A percentile compares a stretch with the other conserved stretches of the same genome.
phyloP scores from a whole-genome alignment of 129 eudicot species.

The Centella asiatica region DNA sequence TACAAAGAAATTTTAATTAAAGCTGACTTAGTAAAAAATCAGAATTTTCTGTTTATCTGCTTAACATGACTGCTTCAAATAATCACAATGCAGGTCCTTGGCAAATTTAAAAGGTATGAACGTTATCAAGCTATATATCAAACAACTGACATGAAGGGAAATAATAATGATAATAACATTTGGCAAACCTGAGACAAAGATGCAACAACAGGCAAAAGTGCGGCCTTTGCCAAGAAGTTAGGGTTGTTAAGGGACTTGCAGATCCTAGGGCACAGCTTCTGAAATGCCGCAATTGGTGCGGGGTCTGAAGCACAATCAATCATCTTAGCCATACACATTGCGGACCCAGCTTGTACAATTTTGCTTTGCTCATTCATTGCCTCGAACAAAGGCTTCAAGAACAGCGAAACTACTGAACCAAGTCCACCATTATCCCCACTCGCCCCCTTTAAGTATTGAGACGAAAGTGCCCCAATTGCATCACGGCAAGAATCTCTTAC shows the following conservation, averaged over 20 bases:
- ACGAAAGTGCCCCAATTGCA: slow-evolving; percentile 64
- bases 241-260: slow-evolving; percentile 77
- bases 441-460: slow-evolving; percentile 54
- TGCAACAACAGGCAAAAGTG: slow-evolving; percentile 75
- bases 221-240: slow-evolving; percentile 72
- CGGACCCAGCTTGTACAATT: slow-evolving; percentile 73
- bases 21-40: too few relatives aligned
- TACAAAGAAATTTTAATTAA: too few relatives aligned
- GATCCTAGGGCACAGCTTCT: slow-evolving; percentile 65
- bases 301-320: slow-evolving; percentile 69
- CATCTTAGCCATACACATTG: slow-evolving; percentile 84
- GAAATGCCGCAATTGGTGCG: slow-evolving; percentile 57
- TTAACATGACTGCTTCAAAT: too few relatives aligned
- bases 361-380: slow-evolving; percentile 79
- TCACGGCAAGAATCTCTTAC: slow-evolving; percentile 79
- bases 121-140: too few relatives aligned
- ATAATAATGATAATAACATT: too few relatives aligned
- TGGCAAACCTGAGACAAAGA: slow-evolving; percentile 83
- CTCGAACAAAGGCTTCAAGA: slow-evolving; percentile 88
- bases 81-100: too few relatives aligned
- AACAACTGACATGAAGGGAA: too few relatives aligned
- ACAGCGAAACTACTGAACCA: slow-evolving; percentile 63
- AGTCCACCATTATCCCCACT: slow-evolving; percentile 35
- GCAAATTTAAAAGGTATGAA: too few relatives aligned
- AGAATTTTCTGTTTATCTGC: too few relatives aligned